Evolutionary conservation across 306 rosid species (phyloP), one percentile per base, ranked within the genome.

Genomic region (Boehmeria nivea): DNA sequence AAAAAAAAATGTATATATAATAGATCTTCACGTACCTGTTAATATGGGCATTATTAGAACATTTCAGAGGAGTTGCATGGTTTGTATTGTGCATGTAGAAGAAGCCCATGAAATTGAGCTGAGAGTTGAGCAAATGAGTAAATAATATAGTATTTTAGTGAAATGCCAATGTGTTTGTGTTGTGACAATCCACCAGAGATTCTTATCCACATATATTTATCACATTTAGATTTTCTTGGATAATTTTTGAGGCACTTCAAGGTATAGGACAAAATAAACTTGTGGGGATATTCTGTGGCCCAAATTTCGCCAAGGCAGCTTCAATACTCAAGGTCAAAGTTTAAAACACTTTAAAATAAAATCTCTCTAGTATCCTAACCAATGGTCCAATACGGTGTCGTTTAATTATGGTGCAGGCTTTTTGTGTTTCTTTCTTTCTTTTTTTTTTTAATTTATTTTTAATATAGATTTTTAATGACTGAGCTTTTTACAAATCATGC

Each of bases 161-260:
- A 64, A 61, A 74, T 45, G 82, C 28, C 33, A 25, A 24, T 57
- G 34, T 12, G 74, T 78, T 78, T 53, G 81, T 71, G 94, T 63
- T 71, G 81, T 70, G 94, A 60, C 76, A 81, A 73, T 54, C 67
- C 69, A 61, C 8, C 3, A 53, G 46, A 64, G 84, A 86, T 69
- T 83, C 95, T 83, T 80, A 83, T 83, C 94, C 97, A 81, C 94
- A 81, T 53, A 66, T 81, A 60, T 73, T 84, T 69, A 65, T 78
- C 89, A 46, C 15, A 54, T 54, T 38, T 2, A 54, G 77, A 81
- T 87, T 78, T 76, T 28, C 44, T 40, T 22, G 43, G 68, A 83
- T 65, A 63, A 54, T 54, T 72, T 83, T 54, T 73, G 72, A 76
- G 89, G 82, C 76, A 62, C 18, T 38, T 18, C 21, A 48, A 33